These are phyloP conservation scores for Kluyveromyces aestuarii DNA, from an alignment of 805 yeast species.

Conservation along the genomic window DNA sequence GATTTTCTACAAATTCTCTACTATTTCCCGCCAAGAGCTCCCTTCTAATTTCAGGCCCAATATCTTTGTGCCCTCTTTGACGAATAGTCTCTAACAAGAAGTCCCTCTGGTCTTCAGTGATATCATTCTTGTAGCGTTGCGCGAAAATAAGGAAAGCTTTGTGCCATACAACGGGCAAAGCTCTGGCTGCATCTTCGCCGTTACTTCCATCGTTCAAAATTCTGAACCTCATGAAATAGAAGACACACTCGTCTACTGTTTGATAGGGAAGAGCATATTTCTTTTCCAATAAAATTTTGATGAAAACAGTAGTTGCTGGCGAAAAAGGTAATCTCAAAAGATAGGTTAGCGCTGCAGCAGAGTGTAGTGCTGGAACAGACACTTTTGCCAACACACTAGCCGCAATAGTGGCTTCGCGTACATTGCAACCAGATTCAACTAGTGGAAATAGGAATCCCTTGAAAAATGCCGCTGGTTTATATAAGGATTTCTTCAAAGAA, in stretches of 20 bases:
- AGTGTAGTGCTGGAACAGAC: conserved; percentile 90
- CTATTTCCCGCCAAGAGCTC: conserved; percentile 82
- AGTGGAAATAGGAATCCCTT: conserved; percentile 92
- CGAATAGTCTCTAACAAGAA: conserved; percentile 84
- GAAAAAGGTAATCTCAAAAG: conserved; percentile 72
- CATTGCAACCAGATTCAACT: conserved; percentile 79
- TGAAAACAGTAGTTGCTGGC: conserved; percentile 86
- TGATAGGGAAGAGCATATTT: conserved; percentile 96
- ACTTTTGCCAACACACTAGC: conserved; percentile 85
- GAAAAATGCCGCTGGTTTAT: conserved; percentile 96
- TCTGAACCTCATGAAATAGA: conserved; percentile 88
- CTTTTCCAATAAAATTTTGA: conserved; percentile 82
- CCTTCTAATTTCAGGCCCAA: conserved; percentile 91
- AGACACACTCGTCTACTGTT: conserved; percentile 88
- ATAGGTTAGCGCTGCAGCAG: conserved; percentile 89
- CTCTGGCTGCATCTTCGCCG: conserved; percentile 33
- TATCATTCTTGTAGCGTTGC: conserved; percentile 92
- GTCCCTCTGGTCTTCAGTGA: conserved; percentile 97
- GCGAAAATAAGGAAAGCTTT: conserved; percentile 92
- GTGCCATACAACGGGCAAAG: conserved; percentile 94
- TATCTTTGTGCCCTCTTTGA: conserved; percentile 78
- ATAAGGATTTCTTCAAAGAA: conserved; percentile 82
- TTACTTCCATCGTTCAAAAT: conserved; percentile 37
- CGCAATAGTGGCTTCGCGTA: conserved; percentile 90
- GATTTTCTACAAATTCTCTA: conserved; percentile 35